A percentile compares a stretch with the other conserved stretches of the same genome.
Evolutionary conservation across 345 rosid species (phyloP).

Genomic region (Ceriops tagal): DNA sequence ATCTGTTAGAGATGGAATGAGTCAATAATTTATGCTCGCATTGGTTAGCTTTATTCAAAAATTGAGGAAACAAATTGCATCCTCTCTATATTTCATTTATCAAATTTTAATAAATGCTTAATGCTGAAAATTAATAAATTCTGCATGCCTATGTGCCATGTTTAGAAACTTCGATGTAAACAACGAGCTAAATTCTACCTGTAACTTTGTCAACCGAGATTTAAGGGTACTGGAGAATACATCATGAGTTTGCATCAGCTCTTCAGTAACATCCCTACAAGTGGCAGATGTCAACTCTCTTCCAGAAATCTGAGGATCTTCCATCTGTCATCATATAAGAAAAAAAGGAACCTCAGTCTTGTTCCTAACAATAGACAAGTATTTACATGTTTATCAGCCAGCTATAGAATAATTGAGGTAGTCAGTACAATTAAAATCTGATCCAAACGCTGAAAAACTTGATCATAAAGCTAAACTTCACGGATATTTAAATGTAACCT

Average conservation of each 20-base stretch:
- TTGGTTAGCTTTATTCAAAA: not conserved
- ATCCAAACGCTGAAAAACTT: not conserved
- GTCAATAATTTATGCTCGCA: not conserved
- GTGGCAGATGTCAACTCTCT: constrained; percentile 31
- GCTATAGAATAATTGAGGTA: not conserved
- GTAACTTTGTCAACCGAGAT: constrained; percentile 85
- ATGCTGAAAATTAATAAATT: not conserved
- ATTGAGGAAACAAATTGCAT: not conserved
- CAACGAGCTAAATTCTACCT: constrained; percentile 46
- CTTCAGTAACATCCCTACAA: constrained; percentile 50
- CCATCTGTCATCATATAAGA: constrained; percentile 39
- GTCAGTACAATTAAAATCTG: not conserved
- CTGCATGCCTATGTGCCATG: not conserved
- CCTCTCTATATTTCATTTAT: not conserved
- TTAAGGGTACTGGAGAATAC: constrained; percentile 66
- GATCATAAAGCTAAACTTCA: not conserved
- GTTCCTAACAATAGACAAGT: not conserved
- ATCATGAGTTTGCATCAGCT: constrained; percentile 70
- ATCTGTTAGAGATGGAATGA: not conserved
- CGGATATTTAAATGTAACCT: constrained; percentile 1
- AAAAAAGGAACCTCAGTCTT: not conserved
- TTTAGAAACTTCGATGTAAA: not conserved
- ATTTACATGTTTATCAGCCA: not conserved
- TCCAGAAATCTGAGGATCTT: constrained; percentile 56
- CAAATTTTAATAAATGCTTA: not conserved